phyloP scores from a whole-genome alignment of 371 early-diverging fungal genomes.

The Apophysomyces trapeziformis region DNA sequence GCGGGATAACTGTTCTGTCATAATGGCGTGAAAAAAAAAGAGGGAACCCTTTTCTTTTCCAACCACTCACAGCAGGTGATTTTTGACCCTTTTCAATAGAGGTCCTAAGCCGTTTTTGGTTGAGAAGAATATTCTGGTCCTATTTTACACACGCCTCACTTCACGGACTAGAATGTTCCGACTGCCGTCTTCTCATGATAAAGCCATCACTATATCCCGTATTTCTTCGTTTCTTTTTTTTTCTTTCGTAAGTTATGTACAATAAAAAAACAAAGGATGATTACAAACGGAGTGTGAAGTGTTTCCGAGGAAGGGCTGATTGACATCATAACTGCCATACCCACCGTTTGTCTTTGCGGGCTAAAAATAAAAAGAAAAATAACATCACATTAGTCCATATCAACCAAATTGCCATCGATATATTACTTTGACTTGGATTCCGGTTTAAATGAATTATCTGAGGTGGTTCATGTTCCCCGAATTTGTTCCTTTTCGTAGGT shows the following conservation, averaged over 20 bases:
- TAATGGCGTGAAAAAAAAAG: constrained; percentile 4
- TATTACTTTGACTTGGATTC: constrained; percentile 34
- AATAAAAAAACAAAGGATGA: neutral
- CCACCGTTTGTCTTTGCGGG: constrained; percentile 3
- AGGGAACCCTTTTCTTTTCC: constrained; percentile 4
- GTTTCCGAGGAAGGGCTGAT: neutral
- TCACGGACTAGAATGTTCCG: neutral
- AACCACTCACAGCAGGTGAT: constrained; percentile 9
- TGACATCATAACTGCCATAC: constrained; percentile 3
- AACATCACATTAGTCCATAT: neutral
- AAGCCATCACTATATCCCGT: neutral
- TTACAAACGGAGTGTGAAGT: neutral
- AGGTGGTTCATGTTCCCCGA: constrained; percentile 22
- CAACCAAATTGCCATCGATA: neutral
- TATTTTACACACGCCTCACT: neutral
- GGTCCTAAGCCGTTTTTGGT: neutral
- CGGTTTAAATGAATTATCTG: constrained; percentile 38
- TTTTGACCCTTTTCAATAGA: neutral
- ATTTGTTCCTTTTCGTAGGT: constrained; percentile 24
- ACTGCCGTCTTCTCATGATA: neutral
- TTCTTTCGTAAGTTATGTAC: constrained; percentile 1
- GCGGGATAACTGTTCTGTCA: constrained; percentile 4
- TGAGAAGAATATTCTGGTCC: neutral
- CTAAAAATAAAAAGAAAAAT: constrained; percentile 11
- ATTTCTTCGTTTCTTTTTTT: neutral